A percentile compares a stretch with the other conserved stretches of the same genome.
Evolutionary conservation across 495 filamentous ascomycete genomes (phyloP).

Genomic region (Daldinia childiae): DNA sequence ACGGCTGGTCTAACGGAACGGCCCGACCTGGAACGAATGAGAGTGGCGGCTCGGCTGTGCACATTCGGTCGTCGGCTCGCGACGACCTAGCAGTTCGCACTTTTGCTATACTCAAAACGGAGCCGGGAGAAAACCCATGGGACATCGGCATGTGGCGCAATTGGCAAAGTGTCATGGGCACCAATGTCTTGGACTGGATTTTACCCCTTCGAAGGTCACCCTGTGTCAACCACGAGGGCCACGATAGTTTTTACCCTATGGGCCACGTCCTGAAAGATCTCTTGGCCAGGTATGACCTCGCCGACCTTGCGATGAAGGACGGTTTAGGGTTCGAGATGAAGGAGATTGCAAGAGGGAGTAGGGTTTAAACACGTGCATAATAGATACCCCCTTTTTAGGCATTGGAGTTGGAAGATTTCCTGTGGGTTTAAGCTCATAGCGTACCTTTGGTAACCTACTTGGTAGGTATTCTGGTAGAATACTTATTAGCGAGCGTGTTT

Average conservation of each 20-base stretch:
- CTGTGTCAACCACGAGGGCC: constrained; percentile 60
- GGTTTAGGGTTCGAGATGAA: constrained; percentile 42
- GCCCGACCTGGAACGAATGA: background rate
- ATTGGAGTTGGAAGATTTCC: constrained; percentile 28
- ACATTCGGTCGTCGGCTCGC: constrained; percentile 33
- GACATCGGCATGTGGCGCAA: constrained; percentile 73
- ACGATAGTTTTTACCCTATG: constrained; percentile 59
- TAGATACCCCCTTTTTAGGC: constrained; percentile 39
- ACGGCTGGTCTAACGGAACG: constrained; percentile 19
- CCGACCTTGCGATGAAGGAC: constrained; percentile 41
- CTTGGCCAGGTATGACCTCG: constrained; percentile 49
- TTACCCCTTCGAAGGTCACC: constrained; percentile 75
- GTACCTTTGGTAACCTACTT: background rate
- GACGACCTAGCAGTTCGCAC: constrained; percentile 64
- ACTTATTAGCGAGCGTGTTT: background rate
- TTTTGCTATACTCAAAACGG: constrained; percentile 79
- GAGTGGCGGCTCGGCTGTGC: constrained; percentile 5
- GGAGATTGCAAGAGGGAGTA: constrained; percentile 28
- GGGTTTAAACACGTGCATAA: constrained; percentile 16
- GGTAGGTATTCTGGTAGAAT: background rate
- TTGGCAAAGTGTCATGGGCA: constrained; percentile 78
- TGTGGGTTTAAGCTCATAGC: constrained; percentile 3
- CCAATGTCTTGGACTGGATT: constrained; percentile 74
- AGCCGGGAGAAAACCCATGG: constrained; percentile 82
- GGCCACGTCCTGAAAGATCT: constrained; percentile 54